Base-by-base conservation (phyloP, 768 basidiomycete genomes). In the Naganishia vishniacii region DNA sequence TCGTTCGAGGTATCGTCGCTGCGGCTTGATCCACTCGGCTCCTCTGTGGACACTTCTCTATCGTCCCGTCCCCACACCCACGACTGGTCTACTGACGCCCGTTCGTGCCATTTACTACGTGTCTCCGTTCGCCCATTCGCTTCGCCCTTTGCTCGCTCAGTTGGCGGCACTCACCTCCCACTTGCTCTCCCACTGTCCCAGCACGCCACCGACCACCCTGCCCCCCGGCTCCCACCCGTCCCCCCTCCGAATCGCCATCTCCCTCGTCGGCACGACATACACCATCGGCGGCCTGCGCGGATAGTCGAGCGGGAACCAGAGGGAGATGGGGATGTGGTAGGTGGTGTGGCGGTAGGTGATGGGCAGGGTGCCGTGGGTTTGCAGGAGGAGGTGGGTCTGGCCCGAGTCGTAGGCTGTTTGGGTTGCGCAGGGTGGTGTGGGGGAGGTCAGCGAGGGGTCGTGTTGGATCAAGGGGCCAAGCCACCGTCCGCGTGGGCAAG, bases 311-410 rank as follows among this genome's bases (percentile, higher is more conserved):
- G 91, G 82, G 44, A 98, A 69, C 92, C 93, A 98, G 66, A 94
- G 69, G 13, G 88, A 85, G 70, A 99, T 78, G 3, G 95, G 95
- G 70, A 98, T 97, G 77, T 99, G 91, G 81, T 99, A 99, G 1
- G 86, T 81, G 0, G 84, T 79, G 1, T 81, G 78, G 51, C 87
- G 83, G 79, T 85, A 94, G 0, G 83, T 77, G 69, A 99, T 95
- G 4, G 91, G 92, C 0, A 99, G 81, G 4, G 97, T 83, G 11
- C 95, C 95, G 72, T 95, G 89, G 3, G 94, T 70, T 68, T 90
- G 91, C 62, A 98, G 85, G 28, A 99, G 83, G 18, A 97, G 82
- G 72, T 93, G 91, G 0, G 90, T 87, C 40, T 94, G 85, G 48
- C 95, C 95, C 68, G 95, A 91, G 77, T 99, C 91, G 79, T 89